These are phyloP conservation scores for Talaromyces rugulosus DNA, from an alignment of 2,329 filamentous ascomycete genomes.

Conservation along the genomic window DNA sequence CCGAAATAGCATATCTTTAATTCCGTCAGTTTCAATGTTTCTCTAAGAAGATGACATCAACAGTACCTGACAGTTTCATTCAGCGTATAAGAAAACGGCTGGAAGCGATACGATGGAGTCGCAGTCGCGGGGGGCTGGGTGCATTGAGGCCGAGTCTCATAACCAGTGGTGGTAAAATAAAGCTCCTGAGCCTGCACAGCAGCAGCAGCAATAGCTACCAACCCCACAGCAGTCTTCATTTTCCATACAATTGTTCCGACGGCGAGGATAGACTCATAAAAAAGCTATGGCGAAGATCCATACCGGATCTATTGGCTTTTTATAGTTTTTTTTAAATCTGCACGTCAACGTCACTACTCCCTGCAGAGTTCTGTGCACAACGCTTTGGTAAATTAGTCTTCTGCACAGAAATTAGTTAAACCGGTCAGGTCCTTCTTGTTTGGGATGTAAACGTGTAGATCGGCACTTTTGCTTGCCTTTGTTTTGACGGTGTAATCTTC, in stretches of 20 bases:
- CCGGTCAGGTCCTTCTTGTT: not conserved
- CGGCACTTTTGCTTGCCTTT: too few relatives aligned
- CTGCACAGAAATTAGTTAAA: not conserved
- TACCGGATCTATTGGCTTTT: not conserved
- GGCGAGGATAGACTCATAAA: not conserved
- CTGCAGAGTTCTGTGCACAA: not conserved
- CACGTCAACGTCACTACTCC: not conserved
- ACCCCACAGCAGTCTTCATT: not conserved
- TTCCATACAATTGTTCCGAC: not conserved
- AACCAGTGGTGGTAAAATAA: constrained; percentile 24
- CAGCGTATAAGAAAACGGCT: constrained; percentile 25
- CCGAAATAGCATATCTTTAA: constrained; percentile 28
- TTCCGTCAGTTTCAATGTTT: not conserved
- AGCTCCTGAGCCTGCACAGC: constrained; percentile 18
- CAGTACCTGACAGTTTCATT: constrained; percentile 25
- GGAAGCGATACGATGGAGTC: constrained; percentile 22
- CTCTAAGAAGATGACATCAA: not conserved
- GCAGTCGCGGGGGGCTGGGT: constrained; percentile 15
- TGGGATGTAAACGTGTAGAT: not conserved
- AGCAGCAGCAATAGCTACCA: not conserved
- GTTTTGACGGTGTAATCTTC: not conserved
- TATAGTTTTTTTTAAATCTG: not conserved
- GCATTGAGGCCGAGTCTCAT: constrained; percentile 23
- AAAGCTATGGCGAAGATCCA: not conserved
- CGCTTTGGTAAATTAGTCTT: not conserved